Conservation (phyloP, 164 flowering plant species). For the Dillenia turbinata region DNA sequence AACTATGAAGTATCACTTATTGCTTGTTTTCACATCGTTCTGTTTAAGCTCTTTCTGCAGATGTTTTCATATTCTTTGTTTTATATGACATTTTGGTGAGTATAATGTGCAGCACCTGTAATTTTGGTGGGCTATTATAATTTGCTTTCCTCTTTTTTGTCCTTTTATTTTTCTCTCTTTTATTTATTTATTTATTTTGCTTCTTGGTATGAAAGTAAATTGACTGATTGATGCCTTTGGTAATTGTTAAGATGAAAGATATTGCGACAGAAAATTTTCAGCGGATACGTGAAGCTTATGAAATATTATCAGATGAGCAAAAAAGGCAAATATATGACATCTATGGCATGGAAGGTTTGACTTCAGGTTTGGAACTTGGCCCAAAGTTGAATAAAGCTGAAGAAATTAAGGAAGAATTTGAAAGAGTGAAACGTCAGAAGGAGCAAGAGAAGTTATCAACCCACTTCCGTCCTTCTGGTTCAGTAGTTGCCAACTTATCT, state of each 20-base stretch:
- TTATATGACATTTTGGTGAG: too few species aligned
- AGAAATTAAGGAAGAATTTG: conserved; percentile 85
- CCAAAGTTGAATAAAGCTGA: conserved; percentile 68
- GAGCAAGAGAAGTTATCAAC: conserved; percentile 59
- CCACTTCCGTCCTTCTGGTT: conserved; percentile 71
- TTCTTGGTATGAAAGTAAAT: too few species aligned
- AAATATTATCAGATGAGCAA: conserved; percentile 68
- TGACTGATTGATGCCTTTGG: too few species aligned
- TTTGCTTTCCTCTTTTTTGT: too few species aligned
- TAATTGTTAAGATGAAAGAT: conserved; percentile 81
- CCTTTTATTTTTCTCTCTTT: too few species aligned
- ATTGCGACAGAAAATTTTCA: conserved; percentile 94
- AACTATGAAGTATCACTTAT: too few species aligned
- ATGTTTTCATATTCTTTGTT: too few species aligned
- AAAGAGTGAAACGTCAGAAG: conserved; percentile 53
- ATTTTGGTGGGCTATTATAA: too few species aligned
- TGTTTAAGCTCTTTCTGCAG: too few species aligned
- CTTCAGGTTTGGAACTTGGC: conserved; percentile 91
- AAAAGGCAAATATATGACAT: conserved; percentile 90
- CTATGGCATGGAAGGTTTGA: conserved; percentile 96
- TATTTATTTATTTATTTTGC: too few species aligned
- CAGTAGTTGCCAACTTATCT: conserved; percentile 64
- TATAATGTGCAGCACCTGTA: too few species aligned
- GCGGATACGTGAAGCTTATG: conserved; percentile 91
- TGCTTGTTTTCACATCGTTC: too few species aligned